Base-by-base conservation (phyloP, 2,329 filamentous ascomycete genomes). In the Colletotrichum siamense region DNA sequence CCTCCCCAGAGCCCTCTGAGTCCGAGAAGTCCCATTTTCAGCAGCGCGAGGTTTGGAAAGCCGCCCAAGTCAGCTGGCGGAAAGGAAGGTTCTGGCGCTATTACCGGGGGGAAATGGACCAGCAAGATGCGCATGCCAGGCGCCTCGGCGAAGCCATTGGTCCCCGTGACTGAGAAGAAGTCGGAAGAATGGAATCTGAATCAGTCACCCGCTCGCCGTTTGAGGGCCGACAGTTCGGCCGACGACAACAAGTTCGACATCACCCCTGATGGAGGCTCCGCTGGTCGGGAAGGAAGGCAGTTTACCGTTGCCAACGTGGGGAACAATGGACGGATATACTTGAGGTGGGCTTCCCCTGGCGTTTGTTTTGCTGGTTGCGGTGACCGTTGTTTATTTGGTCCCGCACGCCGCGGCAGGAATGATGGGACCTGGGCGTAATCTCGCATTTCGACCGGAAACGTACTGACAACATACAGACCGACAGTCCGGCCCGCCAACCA, bases 231-330 rank as follows among this genome's bases (percentile, higher is more conserved):
- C 73, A 85, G 86, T 69, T 57, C 64, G n/a, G 65, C 59, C 57
- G 92, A 93, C 71, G 81, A 87, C 13, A 91, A 88, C 13, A 91
- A 88, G 81, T 87, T 86, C 80, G 90, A 92, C 70, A 86, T 92
- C 73, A 85, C 88, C n/a, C 88, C 90, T 13, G 93, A 95, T 81
- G 90, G 90, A 75, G 86, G 88, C 73, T 91, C 92, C 63, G 91
- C 88, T 71, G 90, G 91, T 39, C 89, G 93, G 76, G 92, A 93
- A 82, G 93, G 92, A 65, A 91, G 93, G 71, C 92, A 95, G 81
- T 96, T 96, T 82, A 93, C 94, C 3, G 95, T 96, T 71, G 92
- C 93, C 67, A 96, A 96, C 83, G 94, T 96, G 76, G 94, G 94
- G 28, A 95, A 95, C 82, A 95, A 96, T 85, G 95, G 95, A 52